Evolutionary conservation across 2,329 filamentous ascomycete genomes (phyloP).

Genomic region (Teratosphaeria pseudoeucalypti): DNA sequence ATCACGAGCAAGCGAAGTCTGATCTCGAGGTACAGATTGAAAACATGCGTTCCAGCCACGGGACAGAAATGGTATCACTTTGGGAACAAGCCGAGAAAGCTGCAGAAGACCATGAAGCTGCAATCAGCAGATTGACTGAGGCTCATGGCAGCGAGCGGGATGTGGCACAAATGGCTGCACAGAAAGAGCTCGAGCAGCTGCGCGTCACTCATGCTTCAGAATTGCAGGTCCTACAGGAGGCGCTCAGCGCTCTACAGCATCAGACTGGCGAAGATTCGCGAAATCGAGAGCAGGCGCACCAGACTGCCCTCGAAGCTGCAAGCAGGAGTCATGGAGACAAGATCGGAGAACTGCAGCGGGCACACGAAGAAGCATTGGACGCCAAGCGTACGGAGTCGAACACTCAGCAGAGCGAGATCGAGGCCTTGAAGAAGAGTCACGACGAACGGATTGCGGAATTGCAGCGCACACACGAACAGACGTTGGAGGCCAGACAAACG

Average conservation of each 20-base stretch:
- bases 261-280: slow-evolving; percentile 1
- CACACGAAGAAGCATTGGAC: neutral
- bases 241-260: slow-evolving; percentile 2
- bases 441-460: neutral
- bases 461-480: neutral
- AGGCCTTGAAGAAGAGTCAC: neutral
- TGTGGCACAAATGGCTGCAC: neutral
- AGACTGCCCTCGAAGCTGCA: neutral
- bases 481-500: neutral
- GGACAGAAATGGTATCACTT: neutral
- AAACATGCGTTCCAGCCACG: neutral
- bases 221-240: neutral
- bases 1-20: neutral
- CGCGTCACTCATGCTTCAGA: slow-evolving; percentile 1
- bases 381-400: neutral
- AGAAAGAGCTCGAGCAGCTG: slow-evolving; percentile 4
- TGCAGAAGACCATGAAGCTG: slow-evolving; percentile 3
- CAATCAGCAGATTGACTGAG: neutral
- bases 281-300: neutral
- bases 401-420: neutral
- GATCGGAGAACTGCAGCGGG: neutral
- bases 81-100: neutral
- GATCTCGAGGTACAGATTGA: slow-evolving; percentile 3
- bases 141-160: slow-evolving; percentile 3
- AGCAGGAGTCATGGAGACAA: neutral